Evolutionary conservation across 2,329 filamentous ascomycete genomes (phyloP).

Genomic region (Alternaria brassicae): DNA sequence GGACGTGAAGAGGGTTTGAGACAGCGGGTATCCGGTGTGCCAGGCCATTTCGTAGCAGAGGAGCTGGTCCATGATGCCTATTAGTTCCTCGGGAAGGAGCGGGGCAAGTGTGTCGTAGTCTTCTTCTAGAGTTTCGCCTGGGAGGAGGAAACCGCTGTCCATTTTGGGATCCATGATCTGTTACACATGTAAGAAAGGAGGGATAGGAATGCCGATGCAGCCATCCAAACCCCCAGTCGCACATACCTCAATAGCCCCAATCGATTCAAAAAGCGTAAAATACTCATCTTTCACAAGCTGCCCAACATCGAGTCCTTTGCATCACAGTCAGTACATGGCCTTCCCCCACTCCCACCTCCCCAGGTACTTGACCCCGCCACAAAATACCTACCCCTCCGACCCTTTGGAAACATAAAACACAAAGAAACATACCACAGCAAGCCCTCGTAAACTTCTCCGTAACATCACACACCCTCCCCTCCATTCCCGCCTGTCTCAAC

Average conservation of each 20-base stretch:
- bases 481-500: constrained; percentile 36
- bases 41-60: constrained; percentile 95
- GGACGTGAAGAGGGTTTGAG: constrained; percentile 92
- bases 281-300: constrained; percentile 91
- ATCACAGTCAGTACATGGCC: constrained; percentile 25
- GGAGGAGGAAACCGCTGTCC: constrained; percentile 87
- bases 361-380: constrained; percentile 30
- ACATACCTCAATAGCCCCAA: constrained; percentile 76
- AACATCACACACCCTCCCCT: constrained; percentile 59
- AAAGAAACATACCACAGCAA: constrained; percentile 60
- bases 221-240: neutral
- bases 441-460: constrained; percentile 63
- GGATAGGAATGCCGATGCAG: neutral
- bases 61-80: constrained; percentile 94
- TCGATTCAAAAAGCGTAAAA: constrained; percentile 93
- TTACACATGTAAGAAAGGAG: neutral
- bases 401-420: too few relatives aligned
- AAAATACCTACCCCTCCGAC: too few relatives aligned
- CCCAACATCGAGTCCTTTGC: constrained; percentile 74
- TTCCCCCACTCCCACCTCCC: too few relatives aligned
- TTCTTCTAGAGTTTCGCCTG: constrained; percentile 82
- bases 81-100: constrained; percentile 77
- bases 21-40: constrained; percentile 94
- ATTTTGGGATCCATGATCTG: constrained; percentile 99
- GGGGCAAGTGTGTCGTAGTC: constrained; percentile 75